phyloP scores from a whole-genome alignment of 2,329 filamentous ascomycete genomes.

The Colletotrichum sublineola region DNA sequence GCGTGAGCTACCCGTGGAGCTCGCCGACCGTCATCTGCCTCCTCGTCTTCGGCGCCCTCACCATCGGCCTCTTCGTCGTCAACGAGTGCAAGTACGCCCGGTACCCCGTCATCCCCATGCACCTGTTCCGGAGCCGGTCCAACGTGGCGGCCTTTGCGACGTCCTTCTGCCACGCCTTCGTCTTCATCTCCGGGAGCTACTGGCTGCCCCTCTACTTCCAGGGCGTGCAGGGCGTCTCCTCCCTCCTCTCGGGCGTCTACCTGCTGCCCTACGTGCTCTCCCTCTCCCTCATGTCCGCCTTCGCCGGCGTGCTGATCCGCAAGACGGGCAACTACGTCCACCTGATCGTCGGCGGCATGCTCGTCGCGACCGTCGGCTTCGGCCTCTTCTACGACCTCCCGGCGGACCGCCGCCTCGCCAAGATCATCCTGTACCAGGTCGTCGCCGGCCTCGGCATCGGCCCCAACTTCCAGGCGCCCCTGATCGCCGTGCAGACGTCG shows the following conservation, averaged over 20 bases:
- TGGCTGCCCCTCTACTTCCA: slow-evolving; percentile 83
- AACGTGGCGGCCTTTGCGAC: slow-evolving; percentile 69
- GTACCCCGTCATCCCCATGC: slow-evolving; percentile 77
- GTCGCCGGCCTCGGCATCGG: slow-evolving; percentile 72
- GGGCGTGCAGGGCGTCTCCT: slow-evolving; percentile 71
- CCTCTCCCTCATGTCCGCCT: slow-evolving; percentile 59
- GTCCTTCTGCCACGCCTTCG: slow-evolving; percentile 62
- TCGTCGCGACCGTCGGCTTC: slow-evolving; percentile 70
- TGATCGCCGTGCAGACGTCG: slow-evolving; percentile 74
- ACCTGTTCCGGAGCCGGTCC: slow-evolving; percentile 68
- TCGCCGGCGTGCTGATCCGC: slow-evolving; percentile 58
- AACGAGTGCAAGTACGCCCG: slow-evolving; percentile 74
- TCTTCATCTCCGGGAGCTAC: slow-evolving; percentile 76
- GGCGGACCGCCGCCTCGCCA: slow-evolving; percentile 60
- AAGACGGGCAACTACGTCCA: slow-evolving; percentile 70
- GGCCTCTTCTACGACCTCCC: slow-evolving; percentile 70
- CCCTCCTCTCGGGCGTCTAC: slow-evolving; percentile 72
- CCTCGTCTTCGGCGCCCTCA: slow-evolving; percentile 69
- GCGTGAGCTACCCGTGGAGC: slow-evolving; percentile 71
- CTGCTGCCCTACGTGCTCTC: slow-evolving; percentile 71
- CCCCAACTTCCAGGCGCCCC: slow-evolving; percentile 72
- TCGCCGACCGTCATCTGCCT: slow-evolving; percentile 73
- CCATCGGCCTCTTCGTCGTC: slow-evolving; percentile 66
- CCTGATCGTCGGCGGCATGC: slow-evolving; percentile 66
- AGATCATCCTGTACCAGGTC: slow-evolving; percentile 68